Percentiles rank a stretch among this genome's conserved stretches.
phyloP scores from a whole-genome alignment of 176 grass and related monocot genomes.

The Ensete ventricosum region DNA sequence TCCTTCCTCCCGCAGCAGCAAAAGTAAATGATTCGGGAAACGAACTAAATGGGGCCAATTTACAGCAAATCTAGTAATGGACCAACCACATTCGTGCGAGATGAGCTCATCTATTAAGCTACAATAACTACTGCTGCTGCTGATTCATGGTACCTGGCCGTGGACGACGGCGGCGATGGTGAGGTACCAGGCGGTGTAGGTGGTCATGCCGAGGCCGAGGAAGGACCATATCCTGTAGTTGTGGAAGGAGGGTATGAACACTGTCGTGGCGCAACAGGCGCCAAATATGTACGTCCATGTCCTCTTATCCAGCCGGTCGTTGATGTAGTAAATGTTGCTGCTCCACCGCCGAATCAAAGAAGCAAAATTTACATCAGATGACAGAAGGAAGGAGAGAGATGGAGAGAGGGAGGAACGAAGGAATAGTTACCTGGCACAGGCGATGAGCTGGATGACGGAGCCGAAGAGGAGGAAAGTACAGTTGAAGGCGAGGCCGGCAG shows the following conservation, averaged over 20 bases:
- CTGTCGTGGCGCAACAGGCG: constrained; percentile 4
- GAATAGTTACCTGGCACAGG: neutral
- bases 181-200: constrained; percentile 13
- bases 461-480: constrained; percentile 13
- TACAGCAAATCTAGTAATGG: no score
- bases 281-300: constrained; percentile 8
- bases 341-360: neutral
- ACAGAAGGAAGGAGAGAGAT: neutral
- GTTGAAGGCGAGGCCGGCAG: constrained; percentile 8
- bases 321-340: constrained; percentile 13
- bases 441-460: constrained; percentile 11
- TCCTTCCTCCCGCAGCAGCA: neutral
- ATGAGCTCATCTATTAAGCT: no score
- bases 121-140: no score
- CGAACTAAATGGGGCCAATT: no score
- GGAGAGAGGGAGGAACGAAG: neutral
- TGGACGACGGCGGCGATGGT: constrained; percentile 6
- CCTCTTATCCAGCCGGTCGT: constrained; percentile 6
- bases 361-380: neutral
- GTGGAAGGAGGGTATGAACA: constrained; percentile 11
- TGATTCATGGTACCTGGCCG: neutral
- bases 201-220: constrained; percentile 16
- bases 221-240: constrained; percentile 10
- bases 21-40: no score
- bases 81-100: no score